These are phyloP conservation scores for Alternaria novae-zelandiae DNA, from an alignment of 2,329 filamentous ascomycete genomes.

Conservation along the genomic window DNA sequence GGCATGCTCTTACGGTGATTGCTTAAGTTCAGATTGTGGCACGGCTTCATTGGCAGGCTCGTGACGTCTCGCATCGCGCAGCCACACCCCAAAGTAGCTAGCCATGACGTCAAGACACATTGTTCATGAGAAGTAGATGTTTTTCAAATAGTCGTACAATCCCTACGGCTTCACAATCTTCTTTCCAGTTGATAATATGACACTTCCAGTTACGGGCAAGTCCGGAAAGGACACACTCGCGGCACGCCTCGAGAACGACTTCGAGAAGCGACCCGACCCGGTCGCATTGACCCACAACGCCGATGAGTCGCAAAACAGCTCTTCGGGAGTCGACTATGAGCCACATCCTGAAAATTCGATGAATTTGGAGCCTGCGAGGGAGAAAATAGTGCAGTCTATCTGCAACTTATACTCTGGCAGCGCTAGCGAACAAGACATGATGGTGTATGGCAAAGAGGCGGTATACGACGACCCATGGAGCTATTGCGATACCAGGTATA, in stretches of 20 bases:
- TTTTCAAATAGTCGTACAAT: not conserved
- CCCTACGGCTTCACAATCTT: not conserved
- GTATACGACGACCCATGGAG: constrained; percentile 58
- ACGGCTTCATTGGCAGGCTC: not conserved
- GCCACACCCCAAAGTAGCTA: not conserved
- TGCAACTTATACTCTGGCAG: constrained; percentile 56
- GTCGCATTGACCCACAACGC: constrained; percentile 37
- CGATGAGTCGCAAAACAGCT: constrained; percentile 33
- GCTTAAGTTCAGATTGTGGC: not conserved
- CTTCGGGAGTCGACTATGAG: constrained; percentile 41
- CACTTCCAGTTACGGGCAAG: constrained; percentile 4
- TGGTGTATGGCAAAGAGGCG: constrained; percentile 55
- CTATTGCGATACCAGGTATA: constrained; percentile 59
- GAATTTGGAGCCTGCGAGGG: constrained; percentile 26
- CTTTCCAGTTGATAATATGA: not conserved
- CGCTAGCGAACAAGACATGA: constrained; percentile 57
- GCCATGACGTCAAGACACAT: not conserved
- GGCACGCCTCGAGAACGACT: constrained; percentile 15
- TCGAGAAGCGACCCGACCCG: constrained; percentile 33
- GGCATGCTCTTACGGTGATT: not conserved
- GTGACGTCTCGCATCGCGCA: not conserved
- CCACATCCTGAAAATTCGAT: constrained; percentile 32
- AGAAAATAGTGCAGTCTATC: constrained; percentile 54
- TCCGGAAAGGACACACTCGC: constrained; percentile 19
- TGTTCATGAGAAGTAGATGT: not conserved